Evolutionary conservation across 2,329 filamentous ascomycete species (phyloP), one percentile per base, ranked within the genome.

Genomic region (Alternaria metachromatica): DNA sequence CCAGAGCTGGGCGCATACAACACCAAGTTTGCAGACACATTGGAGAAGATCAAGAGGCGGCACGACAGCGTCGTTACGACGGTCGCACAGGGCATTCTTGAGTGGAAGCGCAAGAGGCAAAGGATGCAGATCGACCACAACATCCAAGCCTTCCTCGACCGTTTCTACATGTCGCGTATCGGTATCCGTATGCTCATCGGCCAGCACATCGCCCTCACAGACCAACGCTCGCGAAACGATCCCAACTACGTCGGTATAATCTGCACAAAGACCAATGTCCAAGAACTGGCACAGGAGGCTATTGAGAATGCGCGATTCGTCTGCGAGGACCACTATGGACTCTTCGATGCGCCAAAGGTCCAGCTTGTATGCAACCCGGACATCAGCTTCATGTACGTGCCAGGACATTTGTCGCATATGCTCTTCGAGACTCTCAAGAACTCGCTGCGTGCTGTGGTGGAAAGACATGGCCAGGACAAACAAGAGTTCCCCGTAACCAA

Each of bases 81-180:
- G 8, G 96, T 99, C 74, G 96, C 96, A 6, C 95, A 99, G 82
- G 96, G 96, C 64, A 97, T 99, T 71, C 87, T 98, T 63, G 96
- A 99, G 83, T 99, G 97, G 86, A 99, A 99, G 84, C 92, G 95
- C 60, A 95, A 92, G 79, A 89, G 94, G 66, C 96, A 99, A 86
- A 90, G 96, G 58, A 96, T 98, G 91, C 96, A 98, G 79, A 99
- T 99, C 76, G 96, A 98, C 82, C 91, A 94, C 79, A 96, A 94
- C 73, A 97, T 99, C 63, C 96, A 99, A 81, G 91, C 93, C 59
- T 99, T 99, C 85, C 89, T 99, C 70, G 96, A 99, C 83, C 92
- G 96, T 63, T 99, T 99, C 83, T 99, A 99, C 86, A 99, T 99
- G 96, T 97, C 94, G 48, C 93, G 96, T 67, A 99, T 99, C 76